These are phyloP conservation scores for Gymnopilus dilepis DNA, from an alignment of 768 basidiomycete species.

Conservation along the genomic window DNA sequence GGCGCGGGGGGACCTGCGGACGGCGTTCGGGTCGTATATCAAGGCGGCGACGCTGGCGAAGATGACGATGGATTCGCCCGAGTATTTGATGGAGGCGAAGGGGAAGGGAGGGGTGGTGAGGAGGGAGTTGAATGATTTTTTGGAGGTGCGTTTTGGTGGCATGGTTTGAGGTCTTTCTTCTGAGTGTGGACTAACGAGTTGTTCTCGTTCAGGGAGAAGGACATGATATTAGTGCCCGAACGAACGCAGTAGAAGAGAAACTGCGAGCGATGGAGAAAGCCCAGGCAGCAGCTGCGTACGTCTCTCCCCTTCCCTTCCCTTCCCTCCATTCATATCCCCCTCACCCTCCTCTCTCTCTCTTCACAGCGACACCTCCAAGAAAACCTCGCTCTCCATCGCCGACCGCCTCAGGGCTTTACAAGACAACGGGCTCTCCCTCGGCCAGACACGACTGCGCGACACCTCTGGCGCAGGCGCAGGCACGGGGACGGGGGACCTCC, in stretches of 20 bases:
- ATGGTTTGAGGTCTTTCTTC: neutral
- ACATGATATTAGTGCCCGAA: conserved; percentile 42
- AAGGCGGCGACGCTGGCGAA: conserved; percentile 64
- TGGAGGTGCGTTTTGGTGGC: conserved; percentile 52
- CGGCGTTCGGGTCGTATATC: conserved; percentile 63
- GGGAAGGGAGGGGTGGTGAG: conserved; percentile 57
- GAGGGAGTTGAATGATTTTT: conserved; percentile 69
- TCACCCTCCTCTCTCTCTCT: conserved; percentile 15
- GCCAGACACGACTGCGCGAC: conserved; percentile 64
- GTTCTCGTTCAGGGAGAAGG: conserved; percentile 36
- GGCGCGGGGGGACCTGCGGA: conserved; percentile 61
- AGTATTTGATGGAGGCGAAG: conserved; percentile 56
- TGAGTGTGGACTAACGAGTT: too few species aligned
- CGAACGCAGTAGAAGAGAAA: conserved; percentile 50
- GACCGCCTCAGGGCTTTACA: conserved; percentile 81
- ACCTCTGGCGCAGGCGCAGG: conserved; percentile 27
- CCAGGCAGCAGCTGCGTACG: conserved; percentile 40
- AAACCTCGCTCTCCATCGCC: conserved; percentile 63
- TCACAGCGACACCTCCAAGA: conserved; percentile 29
- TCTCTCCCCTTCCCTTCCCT: conserved; percentile 13
- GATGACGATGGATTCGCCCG: conserved; percentile 63
- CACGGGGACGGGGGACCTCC: conserved; percentile 32
- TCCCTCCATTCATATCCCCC: conserved; percentile 8
- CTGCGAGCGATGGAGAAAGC: conserved; percentile 48
- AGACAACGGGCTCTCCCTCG: conserved; percentile 70